Conservation (phyloP, 1,284 basidiomycete species). For the Bothia castanella region DNA sequence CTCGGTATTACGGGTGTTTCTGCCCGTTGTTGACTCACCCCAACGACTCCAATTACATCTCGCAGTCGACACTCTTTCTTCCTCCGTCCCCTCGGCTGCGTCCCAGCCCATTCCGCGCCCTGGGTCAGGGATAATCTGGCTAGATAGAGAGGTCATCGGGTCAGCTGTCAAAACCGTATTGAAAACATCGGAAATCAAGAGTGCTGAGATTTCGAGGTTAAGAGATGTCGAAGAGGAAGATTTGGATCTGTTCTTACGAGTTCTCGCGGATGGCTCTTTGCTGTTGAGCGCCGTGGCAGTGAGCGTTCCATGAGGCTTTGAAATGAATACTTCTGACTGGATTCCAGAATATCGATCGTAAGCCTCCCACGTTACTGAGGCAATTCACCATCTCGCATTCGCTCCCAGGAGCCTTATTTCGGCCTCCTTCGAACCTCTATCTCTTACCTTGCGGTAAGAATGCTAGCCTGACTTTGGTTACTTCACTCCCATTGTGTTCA, state of each 20-base stretch:
- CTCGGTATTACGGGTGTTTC: conserved; percentile 76
- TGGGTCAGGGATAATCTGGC: conserved; percentile 56
- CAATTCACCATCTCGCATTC: conserved; percentile 70
- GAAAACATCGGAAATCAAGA: conserved; percentile 23
- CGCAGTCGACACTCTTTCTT: conserved; percentile 61
- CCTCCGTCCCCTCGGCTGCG: conserved; percentile 38
- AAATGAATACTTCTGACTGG: conserved; percentile 12
- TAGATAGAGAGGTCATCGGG: conserved; percentile 57
- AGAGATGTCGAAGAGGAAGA: conserved; percentile 63
- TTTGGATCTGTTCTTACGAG: conserved; percentile 76
- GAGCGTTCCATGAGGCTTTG: conserved; percentile 28
- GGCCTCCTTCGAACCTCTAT: conserved; percentile 49
- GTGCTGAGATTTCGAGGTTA: conserved; percentile 45
- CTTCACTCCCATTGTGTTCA: conserved; percentile 56
- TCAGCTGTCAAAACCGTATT: conserved; percentile 44
- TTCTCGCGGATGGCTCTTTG: conserved; percentile 67
- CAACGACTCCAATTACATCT: conserved; percentile 81
- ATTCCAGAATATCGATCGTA: conserved; percentile 77
- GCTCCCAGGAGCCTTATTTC: conserved; percentile 45
- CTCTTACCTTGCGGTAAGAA: conserved; percentile 47
- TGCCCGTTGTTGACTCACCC: conserved; percentile 84
- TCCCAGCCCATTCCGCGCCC: conserved; percentile 24
- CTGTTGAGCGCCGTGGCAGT: conserved; percentile 73
- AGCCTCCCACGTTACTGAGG: conserved; percentile 80
- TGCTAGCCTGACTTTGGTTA: conserved; percentile 52